Evolutionary conservation across 192 early-diverging fungal genomes (phyloP), one percentile per base, ranked within the genome.

Genomic region (Pilobolus umbonatus): DNA sequence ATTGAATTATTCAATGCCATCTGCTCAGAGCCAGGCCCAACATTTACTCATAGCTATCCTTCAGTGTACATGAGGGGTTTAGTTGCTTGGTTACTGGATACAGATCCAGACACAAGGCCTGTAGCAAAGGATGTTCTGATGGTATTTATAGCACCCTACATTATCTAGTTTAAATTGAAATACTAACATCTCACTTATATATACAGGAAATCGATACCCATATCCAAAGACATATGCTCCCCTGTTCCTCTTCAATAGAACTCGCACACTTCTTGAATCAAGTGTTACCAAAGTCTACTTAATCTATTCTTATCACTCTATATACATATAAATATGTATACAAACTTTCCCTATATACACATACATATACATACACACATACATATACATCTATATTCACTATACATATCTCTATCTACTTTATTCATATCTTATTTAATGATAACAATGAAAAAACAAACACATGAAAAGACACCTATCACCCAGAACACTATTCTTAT

Each of bases 61-160:
- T 57, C 65, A n/a, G 68, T 67, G 71, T 73, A 73, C 44, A 73
- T 67, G 65, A 57, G 71, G 28, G 71, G 71, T 35, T 48, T 73
- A 11, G 71, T 73, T 40, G 65, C 71, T 29, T 73, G 71, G 71
- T 56, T 73, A 26, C 31, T 73, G 15, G 65, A 73, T 51, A 57
- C 64, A 53, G 60, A 73, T 28, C 26, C 57, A 21, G 36, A 42
- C 25, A 64, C 64, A 10, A 43, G 71, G 47, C 71, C 71, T 19
- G 44, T 34, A 43, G 71, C 71, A 36, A 54, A 57, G 26, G 71
- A 73, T 60, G 71, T 73, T 42, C 55, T 62, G 15, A 30, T 53
- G 30, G 69, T 72, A 67, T 56, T 43, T 47, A 4, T 17, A 31
- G 3, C 12, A 24, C 19, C 0, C 8, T 1, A 51, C 30, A 36